These are phyloP conservation scores for Prorocentrum cordatum DNA, from an alignment of 169 alveolate genomes.

Conservation along the genomic window DNA sequence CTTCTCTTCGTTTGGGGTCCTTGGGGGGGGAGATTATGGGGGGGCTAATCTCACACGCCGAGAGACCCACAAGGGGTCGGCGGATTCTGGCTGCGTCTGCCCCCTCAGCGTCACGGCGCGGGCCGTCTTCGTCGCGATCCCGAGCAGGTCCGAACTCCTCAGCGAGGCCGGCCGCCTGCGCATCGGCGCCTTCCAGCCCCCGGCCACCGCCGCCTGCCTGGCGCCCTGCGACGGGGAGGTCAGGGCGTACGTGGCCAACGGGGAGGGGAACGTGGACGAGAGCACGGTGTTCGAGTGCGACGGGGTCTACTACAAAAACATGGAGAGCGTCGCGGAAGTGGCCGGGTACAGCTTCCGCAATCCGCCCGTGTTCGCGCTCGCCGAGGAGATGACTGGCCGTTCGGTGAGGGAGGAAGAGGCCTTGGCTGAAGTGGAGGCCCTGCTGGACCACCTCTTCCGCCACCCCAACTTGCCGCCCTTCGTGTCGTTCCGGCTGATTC, in stretches of 20 bases:
- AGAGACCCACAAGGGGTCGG: no score
- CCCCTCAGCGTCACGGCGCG: not conserved
- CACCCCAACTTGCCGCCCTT: slow-evolving; percentile 44
- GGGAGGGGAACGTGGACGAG: not conserved
- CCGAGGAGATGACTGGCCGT: no score
- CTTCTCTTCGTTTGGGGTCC: no score
- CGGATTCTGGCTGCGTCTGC: no score
- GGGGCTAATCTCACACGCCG: no score
- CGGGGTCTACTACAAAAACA: slow-evolving; percentile 46
- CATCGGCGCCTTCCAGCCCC: no score
- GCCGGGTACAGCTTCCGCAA: slow-evolving; percentile 17
- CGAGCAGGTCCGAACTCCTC: no score
- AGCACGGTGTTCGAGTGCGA: slow-evolving; percentile 8
- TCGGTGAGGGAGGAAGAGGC: not conserved
- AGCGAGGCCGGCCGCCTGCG: no score
- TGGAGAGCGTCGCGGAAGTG: not conserved
- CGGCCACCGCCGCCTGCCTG: no score
- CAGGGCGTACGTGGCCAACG: not conserved
- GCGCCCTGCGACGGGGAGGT: slow-evolving; percentile 6
- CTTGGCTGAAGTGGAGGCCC: slow-evolving; percentile 25
- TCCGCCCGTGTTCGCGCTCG: slow-evolving; percentile 16
- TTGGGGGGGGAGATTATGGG: no score
- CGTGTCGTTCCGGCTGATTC: slow-evolving; percentile 32
- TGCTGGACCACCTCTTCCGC: slow-evolving; percentile 34
- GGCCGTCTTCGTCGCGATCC: not conserved